Evolutionary conservation across 176 grass and related monocot species (phyloP), one percentile per base, ranked within the genome.

Genomic region (Puccinellia tenuiflora): DNA sequence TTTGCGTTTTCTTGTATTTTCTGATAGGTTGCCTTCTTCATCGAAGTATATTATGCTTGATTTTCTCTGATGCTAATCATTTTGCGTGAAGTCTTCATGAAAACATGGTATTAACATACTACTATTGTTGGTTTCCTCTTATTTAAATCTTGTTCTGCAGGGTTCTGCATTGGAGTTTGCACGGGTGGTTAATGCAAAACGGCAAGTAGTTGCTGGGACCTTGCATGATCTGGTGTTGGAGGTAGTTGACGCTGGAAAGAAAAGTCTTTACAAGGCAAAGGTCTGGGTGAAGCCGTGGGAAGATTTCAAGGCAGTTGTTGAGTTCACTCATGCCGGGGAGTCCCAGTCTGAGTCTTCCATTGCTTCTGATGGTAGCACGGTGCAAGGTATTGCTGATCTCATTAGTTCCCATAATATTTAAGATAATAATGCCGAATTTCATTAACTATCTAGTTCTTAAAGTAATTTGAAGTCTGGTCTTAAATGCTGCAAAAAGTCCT

Each of bases 221-320:
- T 37, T 98, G 78, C 86, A 93, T 2, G 82, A 98, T 53, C 82
- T 98, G 76, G 84, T 88, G 18, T 12, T 95, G 65, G 95, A 94
- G 88, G 95, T 78, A 71, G 85, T 91, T 68, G 95, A 98, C 29
- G 85, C 79, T 33, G 95, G 95, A 45, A 92, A 93, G 69, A 98
- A 94, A 87, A 91, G 68, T 60, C 34, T 98, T 43, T 98, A 92
- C 62, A 94, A 79, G 26, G 95, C 95, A 37, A 98, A 98, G 82
- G 95, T 98, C 17, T 98, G 90, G 95, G 95, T 95, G 70, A 98
- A 98, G 66, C 95, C 88, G 7, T 98, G 95, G 92, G 78, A 91
- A 59, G 79, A 95, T 82, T 94, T 91, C 82, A 98, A 95, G 82
- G 85, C 84, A 39, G 92, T 98, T 65, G 84, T 94, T 4, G 95